phyloP scores from a whole-genome alignment of 192 early-diverging fungal species.

The Coemansia sp. region DNA sequence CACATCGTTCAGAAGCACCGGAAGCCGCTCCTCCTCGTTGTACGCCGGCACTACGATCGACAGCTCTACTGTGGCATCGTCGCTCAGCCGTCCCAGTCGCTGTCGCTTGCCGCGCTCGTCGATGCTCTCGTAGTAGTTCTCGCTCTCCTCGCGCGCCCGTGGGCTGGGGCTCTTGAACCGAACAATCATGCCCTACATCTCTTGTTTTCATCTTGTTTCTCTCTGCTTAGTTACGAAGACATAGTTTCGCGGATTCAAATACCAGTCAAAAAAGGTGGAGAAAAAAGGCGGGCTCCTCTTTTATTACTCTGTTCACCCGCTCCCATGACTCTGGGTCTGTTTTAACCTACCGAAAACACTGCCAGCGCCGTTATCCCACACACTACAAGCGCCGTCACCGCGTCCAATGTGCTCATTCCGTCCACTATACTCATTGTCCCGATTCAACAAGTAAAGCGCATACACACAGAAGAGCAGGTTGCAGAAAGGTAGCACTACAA shows the following conservation, averaged over 20 bases:
- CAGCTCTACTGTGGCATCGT: conserved; percentile 56
- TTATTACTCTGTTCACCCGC: too few species aligned
- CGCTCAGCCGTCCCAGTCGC: conserved; percentile 28
- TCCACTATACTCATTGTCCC: background rate
- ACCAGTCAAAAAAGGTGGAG: too few species aligned
- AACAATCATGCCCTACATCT: conserved; percentile 31
- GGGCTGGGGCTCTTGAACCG: conserved; percentile 47
- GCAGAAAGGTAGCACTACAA: background rate
- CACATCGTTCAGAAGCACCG: conserved; percentile 83
- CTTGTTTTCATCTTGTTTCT: background rate
- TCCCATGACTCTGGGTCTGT: background rate
- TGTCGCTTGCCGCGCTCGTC: conserved; percentile 41
- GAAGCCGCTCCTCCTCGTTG: conserved; percentile 84
- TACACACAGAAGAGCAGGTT: too few species aligned
- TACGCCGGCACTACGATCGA: conserved; percentile 89
- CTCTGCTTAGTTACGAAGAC: background rate
- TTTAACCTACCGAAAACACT: conserved; percentile 23
- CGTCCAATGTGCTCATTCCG: conserved; percentile 8
- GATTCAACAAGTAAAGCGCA: background rate
- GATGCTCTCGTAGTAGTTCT: conserved; percentile 48
- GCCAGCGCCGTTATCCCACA: conserved; percentile 14
- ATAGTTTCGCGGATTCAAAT: background rate
- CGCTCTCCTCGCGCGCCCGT: conserved; percentile 48
- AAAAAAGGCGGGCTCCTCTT: too few species aligned
- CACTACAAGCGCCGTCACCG: conserved; percentile 10